Evolutionary conservation across 208 protist species (phyloP).

Genomic region (Crithidia brevicula): DNA sequence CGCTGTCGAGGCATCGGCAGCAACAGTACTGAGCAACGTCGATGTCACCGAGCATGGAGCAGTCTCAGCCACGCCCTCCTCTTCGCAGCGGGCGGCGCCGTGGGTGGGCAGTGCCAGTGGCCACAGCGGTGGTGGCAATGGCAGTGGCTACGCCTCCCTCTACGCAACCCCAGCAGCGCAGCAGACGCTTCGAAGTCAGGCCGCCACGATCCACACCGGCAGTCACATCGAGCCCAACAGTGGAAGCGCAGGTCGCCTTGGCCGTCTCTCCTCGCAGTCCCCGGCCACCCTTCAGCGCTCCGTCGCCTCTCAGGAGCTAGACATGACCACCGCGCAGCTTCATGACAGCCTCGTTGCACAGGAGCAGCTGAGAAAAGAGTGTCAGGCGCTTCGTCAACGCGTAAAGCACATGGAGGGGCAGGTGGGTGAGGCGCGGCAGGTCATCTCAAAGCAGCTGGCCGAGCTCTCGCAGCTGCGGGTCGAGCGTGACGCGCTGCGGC

Average conservation of each 20-base stretch:
- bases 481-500: slow-evolving; percentile 45
- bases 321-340: slow-evolving; percentile 42
- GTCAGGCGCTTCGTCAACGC: slow-evolving; percentile 47
- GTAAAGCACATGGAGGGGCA: slow-evolving; percentile 48
- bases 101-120: too few relatives aligned
- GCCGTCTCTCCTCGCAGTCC: not conserved
- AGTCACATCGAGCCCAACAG: too few relatives aligned
- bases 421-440: slow-evolving; percentile 59
- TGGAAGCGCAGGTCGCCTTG: too few relatives aligned
- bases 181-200: too few relatives aligned
- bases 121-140: not conserved
- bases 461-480: slow-evolving; percentile 57
- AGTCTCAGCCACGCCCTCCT: too few relatives aligned
- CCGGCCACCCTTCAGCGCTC: slow-evolving; percentile 20
- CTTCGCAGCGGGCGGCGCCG: too few relatives aligned
- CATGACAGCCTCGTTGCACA: slow-evolving; percentile 61
- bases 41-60: too few relatives aligned
- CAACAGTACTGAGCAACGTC: too few relatives aligned
- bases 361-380: slow-evolving; percentile 71
- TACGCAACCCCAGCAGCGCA: slow-evolving; percentile 18
- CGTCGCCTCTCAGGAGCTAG: slow-evolving; percentile 12
- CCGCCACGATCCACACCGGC: too few relatives aligned
- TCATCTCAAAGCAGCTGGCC: slow-evolving; percentile 76
- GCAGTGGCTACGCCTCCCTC: slow-evolving; percentile 17
- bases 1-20: too few relatives aligned